These are phyloP conservation scores for Ophiobolus disseminans DNA, from an alignment of 2,329 filamentous ascomycete genomes.

Conservation along the genomic window DNA sequence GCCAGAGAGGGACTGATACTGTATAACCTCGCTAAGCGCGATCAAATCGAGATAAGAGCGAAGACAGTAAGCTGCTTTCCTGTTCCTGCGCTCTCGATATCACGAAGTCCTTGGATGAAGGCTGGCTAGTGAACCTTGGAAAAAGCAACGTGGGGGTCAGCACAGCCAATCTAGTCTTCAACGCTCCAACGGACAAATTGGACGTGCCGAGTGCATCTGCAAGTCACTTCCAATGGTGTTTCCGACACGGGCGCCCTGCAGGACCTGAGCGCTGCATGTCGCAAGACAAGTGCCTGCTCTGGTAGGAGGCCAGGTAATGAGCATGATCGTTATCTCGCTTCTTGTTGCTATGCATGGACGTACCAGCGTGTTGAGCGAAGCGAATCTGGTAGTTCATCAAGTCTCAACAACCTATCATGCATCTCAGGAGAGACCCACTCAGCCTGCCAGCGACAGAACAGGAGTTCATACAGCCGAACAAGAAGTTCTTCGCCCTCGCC, in stretches of 20 bases:
- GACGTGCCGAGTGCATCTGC: slow-evolving; percentile 22
- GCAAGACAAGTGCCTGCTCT: slow-evolving; percentile 22
- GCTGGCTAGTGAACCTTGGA: slow-evolving; percentile 19
- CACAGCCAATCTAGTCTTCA: slow-evolving; percentile 16
- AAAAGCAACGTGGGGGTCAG: slow-evolving; percentile 40
- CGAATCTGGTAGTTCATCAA: background rate
- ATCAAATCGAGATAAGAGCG: slow-evolving; percentile 14
- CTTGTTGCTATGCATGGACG: slow-evolving; percentile 10
- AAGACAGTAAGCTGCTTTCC: slow-evolving; percentile 18
- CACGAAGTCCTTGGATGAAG: slow-evolving; percentile 16
- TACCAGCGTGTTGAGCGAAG: slow-evolving; percentile 8
- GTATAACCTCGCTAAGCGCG: slow-evolving; percentile 3
- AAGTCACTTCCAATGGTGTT: slow-evolving; percentile 38
- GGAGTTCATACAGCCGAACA: slow-evolving; percentile 35
- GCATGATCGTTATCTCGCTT: slow-evolving; percentile 40
- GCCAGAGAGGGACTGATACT: background rate
- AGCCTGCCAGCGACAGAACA: slow-evolving; percentile 21
- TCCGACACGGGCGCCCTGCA: slow-evolving; percentile 19
- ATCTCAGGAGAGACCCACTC: background rate
- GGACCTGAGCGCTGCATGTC: slow-evolving; percentile 22
- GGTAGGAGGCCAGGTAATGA: slow-evolving; percentile 23
- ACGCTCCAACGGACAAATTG: slow-evolving; percentile 8
- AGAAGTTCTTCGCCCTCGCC: slow-evolving; percentile 33
- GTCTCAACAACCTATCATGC: slow-evolving; percentile 4
- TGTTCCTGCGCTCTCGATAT: slow-evolving; percentile 36